These are phyloP conservation scores for Ceratocystis eucalypticola DNA, from an alignment of 2,329 filamentous ascomycete species.

Conservation along the genomic window DNA sequence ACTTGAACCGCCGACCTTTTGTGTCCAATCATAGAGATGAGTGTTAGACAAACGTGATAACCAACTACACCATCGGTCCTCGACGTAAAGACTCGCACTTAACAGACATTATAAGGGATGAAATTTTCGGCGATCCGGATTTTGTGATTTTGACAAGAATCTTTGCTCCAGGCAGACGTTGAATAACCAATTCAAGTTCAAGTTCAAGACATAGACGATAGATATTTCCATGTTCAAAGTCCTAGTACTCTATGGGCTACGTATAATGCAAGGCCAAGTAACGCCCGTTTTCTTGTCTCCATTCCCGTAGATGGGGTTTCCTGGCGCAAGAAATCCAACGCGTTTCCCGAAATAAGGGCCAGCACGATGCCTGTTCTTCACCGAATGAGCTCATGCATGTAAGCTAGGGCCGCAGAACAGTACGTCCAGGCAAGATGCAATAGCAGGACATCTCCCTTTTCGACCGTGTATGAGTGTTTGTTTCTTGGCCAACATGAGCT, in stretches of 20 bases:
- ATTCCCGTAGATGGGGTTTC: too few species aligned
- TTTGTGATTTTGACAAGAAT: too few species aligned
- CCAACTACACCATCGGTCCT: conserved; percentile 15
- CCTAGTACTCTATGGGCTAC: too few species aligned
- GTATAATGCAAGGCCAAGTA: too few species aligned
- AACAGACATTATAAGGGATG: background rate
- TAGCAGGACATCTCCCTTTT: background rate
- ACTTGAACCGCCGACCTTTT: conserved; percentile 18
- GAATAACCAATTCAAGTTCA: too few species aligned
- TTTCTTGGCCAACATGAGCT: background rate
- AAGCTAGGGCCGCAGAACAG: background rate
- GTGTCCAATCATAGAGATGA: conserved; percentile 12
- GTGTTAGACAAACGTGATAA: conserved; percentile 18
- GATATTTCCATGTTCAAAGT: too few species aligned
- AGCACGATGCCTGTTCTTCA: background rate
- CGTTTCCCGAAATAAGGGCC: background rate
- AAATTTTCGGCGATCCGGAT: background rate
- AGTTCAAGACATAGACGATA: too few species aligned
- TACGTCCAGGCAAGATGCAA: background rate
- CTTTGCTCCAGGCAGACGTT: too few species aligned
- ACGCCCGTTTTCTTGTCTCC: too few species aligned
- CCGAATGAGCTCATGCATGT: background rate
- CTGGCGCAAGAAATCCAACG: background rate
- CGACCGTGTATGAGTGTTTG: background rate
- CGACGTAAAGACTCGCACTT: background rate